phyloP scores from a whole-genome alignment of 2,329 filamentous ascomycete genomes.

The Xylariaceae sp. region DNA sequence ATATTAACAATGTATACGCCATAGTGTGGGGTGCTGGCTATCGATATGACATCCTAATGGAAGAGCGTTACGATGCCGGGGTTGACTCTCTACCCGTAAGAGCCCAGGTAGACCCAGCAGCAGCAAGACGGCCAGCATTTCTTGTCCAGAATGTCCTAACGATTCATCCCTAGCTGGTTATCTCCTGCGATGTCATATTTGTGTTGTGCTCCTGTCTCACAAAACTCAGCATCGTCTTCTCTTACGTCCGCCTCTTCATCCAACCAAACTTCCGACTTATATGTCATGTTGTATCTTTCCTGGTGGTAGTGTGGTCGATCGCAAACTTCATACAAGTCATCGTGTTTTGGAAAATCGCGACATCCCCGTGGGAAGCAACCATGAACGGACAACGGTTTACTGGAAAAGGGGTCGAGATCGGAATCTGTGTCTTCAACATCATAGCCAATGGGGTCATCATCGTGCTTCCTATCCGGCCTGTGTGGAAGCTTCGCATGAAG shows the following conservation, averaged over 20 bases:
- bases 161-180: slow-evolving; percentile 29
- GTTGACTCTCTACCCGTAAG: slow-evolving; percentile 1
- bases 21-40: slow-evolving; percentile 6
- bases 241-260: slow-evolving; percentile 40
- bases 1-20: background rate
- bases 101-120: background rate
- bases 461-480: slow-evolving; percentile 48
- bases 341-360: slow-evolving; percentile 23
- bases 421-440: slow-evolving; percentile 45
- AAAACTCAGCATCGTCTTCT: slow-evolving; percentile 40
- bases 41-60: background rate
- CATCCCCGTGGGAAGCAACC: slow-evolving; percentile 32
- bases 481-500: slow-evolving; percentile 49
- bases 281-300: slow-evolving; percentile 16
- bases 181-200: slow-evolving; percentile 38
- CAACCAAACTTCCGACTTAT: slow-evolving; percentile 11
- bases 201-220: slow-evolving; percentile 35
- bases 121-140: background rate
- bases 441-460: slow-evolving; percentile 50
- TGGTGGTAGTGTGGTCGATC: slow-evolving; percentile 29
- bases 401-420: slow-evolving; percentile 36
- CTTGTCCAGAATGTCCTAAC: background rate
- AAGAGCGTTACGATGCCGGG: background rate
- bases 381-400: slow-evolving; percentile 18
- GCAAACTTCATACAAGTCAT: slow-evolving; percentile 22